Conservation (phyloP, 2,329 filamentous ascomycete species). For the Davidsoniella eucalypti region DNA sequence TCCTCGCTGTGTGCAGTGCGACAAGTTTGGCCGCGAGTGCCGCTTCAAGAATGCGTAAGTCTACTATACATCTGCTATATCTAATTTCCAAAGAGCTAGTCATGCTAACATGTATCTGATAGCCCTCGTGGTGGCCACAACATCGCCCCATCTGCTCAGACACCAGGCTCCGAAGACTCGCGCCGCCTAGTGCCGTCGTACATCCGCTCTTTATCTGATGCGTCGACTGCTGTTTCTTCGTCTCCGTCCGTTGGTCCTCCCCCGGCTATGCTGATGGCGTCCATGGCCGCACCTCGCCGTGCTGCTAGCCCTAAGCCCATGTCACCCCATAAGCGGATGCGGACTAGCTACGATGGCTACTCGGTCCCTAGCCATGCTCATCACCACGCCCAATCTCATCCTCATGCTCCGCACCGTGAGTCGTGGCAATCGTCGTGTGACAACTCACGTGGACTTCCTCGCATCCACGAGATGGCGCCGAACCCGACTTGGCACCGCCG, state of each 20-base stretch:
- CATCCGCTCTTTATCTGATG: neutral
- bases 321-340: conserved; percentile 31
- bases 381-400: neutral
- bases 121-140: conserved; percentile 43
- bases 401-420: conserved; percentile 17
- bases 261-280: neutral
- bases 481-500: conserved; percentile 1
- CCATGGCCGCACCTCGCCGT: neutral
- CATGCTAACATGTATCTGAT: neutral
- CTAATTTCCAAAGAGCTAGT: neutral
- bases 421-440: conserved; percentile 15
- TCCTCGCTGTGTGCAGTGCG: conserved; percentile 77
- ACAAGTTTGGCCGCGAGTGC: conserved; percentile 77
- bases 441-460: neutral
- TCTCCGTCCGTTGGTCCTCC: neutral
- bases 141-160: conserved; percentile 35
- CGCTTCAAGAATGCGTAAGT: conserved; percentile 75
- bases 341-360: conserved; percentile 30
- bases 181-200: neutral
- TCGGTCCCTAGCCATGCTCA: conserved; percentile 3
- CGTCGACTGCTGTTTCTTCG: neutral
- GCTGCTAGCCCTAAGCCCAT: conserved; percentile 17
- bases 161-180: conserved; percentile 18
- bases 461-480: conserved; percentile 1
- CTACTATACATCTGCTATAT: neutral